A percentile compares a stretch with the other conserved stretches of the same genome.
Conservation (phyloP, 805 yeast species). For the Candida insectalens region DNA sequence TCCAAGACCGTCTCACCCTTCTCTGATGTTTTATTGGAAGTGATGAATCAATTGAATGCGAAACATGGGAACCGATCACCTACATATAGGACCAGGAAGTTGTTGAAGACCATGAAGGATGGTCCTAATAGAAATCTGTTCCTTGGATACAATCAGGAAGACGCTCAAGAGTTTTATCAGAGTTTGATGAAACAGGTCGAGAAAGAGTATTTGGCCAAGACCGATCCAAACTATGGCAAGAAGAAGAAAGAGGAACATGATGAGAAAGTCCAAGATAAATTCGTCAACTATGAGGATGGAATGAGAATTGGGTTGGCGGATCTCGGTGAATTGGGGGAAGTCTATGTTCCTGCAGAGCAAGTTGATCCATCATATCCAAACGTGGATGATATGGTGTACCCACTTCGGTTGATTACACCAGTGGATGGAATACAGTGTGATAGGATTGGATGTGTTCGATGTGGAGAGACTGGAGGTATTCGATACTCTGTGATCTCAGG, state of each 20-base stretch:
- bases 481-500: constrained; percentile 75
- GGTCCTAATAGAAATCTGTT: constrained; percentile 73
- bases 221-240: constrained; percentile 12
- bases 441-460: constrained; percentile 78
- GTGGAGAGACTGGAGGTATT: constrained; percentile 93
- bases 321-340: constrained; percentile 52
- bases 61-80: constrained; percentile 46
- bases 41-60: constrained; percentile 46
- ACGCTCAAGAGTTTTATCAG: constrained; percentile 94
- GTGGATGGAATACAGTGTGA: constrained; percentile 87
- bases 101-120: constrained; percentile 62
- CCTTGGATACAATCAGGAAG: constrained; percentile 86
- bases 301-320: constrained; percentile 29
- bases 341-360: constrained; percentile 64
- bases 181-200: constrained; percentile 60
- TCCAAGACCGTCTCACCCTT: constrained; percentile 24
- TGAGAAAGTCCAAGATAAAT: constrained; percentile 18
- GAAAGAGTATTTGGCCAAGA: constrained; percentile 31
- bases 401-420: constrained; percentile 66
- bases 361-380: constrained; percentile 60
- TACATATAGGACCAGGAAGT: constrained; percentile 49
- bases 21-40: constrained; percentile 40
- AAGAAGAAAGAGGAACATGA: constrained; percentile 10
- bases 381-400: constrained; percentile 33
- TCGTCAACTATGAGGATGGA: constrained; percentile 18